Percentiles rank a stretch among this genome's conserved stretches.
These are phyloP conservation scores for Nicotiana paniculata DNA, from an alignment of 257 asterid species.

Conservation along the genomic window DNA sequence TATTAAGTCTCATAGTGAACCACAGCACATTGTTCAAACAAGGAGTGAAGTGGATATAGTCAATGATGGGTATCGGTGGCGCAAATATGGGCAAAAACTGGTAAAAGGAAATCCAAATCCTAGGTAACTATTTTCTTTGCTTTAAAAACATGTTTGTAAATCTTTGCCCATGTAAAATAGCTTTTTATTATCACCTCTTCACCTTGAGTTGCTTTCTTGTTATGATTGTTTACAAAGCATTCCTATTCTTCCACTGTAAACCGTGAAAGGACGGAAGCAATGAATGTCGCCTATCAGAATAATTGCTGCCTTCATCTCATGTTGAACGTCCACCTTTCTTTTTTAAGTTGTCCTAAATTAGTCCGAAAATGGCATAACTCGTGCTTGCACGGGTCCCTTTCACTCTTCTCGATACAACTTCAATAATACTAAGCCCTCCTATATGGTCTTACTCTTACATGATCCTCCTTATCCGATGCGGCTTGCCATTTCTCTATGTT, in stretches of 20 bases:
- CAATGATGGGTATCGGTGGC: slow-evolving; percentile 94
- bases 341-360: not conserved
- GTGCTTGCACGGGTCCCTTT: not conserved
- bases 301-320: not conserved
- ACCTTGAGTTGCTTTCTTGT: not conserved
- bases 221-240: not conserved
- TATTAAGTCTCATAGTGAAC: slow-evolving; percentile 43
- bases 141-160: not conserved
- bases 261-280: not conserved
- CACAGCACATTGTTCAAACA: slow-evolving; percentile 65
- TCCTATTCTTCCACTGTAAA: not conserved
- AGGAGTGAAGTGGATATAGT: slow-evolving; percentile 69
- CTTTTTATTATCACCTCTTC: not conserved
- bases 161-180: not conserved
- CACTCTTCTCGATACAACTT: not conserved
- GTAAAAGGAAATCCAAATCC: slow-evolving; percentile 95
- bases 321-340: not conserved
- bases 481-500: no score
- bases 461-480: not conserved
- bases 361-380: not conserved
- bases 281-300: not conserved
- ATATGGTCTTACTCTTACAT: not conserved
- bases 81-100: slow-evolving; percentile 93
- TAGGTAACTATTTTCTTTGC: slow-evolving; percentile 38
- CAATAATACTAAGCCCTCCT: not conserved